These are phyloP conservation scores for Lecanicillium sp. DNA, from an alignment of 2,329 filamentous ascomycete species.

Conservation along the genomic window DNA sequence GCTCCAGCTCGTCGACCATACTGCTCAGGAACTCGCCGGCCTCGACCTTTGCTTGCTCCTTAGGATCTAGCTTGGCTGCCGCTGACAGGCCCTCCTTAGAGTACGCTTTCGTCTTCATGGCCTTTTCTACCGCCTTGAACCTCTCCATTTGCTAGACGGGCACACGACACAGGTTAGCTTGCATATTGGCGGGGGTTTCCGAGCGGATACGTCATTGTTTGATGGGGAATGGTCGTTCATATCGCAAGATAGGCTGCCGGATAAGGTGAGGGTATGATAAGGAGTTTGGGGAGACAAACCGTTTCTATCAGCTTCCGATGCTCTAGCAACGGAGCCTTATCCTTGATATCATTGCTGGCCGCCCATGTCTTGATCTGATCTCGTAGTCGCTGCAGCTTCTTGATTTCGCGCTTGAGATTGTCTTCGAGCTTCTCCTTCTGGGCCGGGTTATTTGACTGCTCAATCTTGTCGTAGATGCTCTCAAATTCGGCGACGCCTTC, in stretches of 20 bases:
- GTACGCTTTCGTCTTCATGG: constrained; percentile 99
- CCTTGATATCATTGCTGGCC: constrained; percentile 97
- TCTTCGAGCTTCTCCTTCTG: constrained; percentile 99
- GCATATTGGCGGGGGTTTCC: neutral
- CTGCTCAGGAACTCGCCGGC: constrained; percentile 75
- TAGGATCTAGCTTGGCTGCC: constrained; percentile 90
- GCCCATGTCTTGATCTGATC: constrained; percentile 99
- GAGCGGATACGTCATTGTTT: neutral
- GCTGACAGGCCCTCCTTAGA: constrained; percentile 95
- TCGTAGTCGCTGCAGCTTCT: constrained; percentile 94
- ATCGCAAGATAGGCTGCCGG: constrained; percentile 1
- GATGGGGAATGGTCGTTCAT: neutral
- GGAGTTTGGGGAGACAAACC: constrained; percentile 46
- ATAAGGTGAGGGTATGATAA: neutral
- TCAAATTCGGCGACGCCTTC: constrained; percentile 93
- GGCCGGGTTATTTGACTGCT: constrained; percentile 81
- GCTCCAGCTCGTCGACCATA: constrained; percentile 88
- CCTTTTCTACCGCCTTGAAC: constrained; percentile 99
- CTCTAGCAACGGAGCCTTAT: constrained; percentile 91
- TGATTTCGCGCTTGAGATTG: constrained; percentile 97
- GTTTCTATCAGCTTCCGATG: constrained; percentile 96
- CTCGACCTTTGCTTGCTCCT: constrained; percentile 90
- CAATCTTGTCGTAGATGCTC: constrained; percentile 95
- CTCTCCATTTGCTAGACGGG: constrained; percentile 86
- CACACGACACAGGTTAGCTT: constrained; percentile 10